Base-by-base conservation (phyloP, 352 stramenopile species). In the Globisporangium cystogenes region DNA sequence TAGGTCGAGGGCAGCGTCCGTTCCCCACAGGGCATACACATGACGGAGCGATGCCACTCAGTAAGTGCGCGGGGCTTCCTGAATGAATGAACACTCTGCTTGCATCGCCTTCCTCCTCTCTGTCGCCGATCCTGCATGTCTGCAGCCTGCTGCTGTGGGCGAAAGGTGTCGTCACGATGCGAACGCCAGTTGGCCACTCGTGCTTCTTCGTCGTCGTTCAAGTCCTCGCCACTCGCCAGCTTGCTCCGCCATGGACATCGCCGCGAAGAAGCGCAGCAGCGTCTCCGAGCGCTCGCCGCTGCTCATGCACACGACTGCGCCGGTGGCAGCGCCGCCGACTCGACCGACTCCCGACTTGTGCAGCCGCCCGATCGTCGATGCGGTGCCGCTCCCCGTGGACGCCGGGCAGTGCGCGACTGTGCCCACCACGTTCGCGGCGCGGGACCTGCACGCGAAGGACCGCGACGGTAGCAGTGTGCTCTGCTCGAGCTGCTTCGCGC, bases 1-100 rank as follows among this genome's bases (percentile, higher is more conserved):
- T 80, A 53, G 44, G 24, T 23, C 18, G 18, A 12, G 16, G 4
- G n/a, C n/a, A n/a, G n/a, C n/a, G n/a, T n/a, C n/a, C n/a, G n/a
- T n/a, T n/a, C n/a, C n/a, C n/a, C n/a, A n/a, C n/a, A n/a, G n/a
- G n/a, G n/a, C n/a, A n/a, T n/a, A n/a, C n/a, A n/a, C n/a, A n/a
- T n/a, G n/a, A n/a, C n/a, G n/a, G n/a, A n/a, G n/a, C n/a, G n/a
- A n/a, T n/a, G n/a, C n/a, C n/a, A n/a, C n/a, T n/a, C n/a, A n/a
- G n/a, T n/a, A n/a, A n/a, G n/a, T n/a, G n/a, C n/a, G n/a, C n/a
- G n/a, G n/a, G n/a, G n/a, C n/a, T n/a, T n/a, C n/a, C 7, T 33
- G 27, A 33, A 33, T 33, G 27, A 33, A 33, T 33, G 27, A 33
- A 33, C 7, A n/a, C n/a, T n/a, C n/a, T n/a, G n/a, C n/a, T n/a